Base-by-base conservation (phyloP, 495 filamentous ascomycete species). In the Saxophila tyrrhenica region DNA sequence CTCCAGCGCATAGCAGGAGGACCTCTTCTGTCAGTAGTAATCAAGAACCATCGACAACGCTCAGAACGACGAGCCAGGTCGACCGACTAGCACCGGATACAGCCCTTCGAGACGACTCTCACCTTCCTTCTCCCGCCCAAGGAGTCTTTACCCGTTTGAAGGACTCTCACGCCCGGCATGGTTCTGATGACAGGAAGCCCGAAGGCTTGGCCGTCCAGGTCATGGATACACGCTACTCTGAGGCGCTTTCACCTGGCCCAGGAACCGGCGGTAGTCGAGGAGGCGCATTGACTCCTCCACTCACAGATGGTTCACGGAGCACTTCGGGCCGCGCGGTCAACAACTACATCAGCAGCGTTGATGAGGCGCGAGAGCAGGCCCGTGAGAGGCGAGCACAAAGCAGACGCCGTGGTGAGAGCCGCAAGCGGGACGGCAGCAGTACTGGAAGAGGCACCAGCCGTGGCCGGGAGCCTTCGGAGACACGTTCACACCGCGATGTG, bases 301-400 rank as follows among this genome's bases (percentile, higher is more conserved):
- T 66, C 38, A 69, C 68, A 2, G 69, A 59, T 25, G 54, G 55
- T 1, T 50, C 64, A 8, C 57, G 58, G 42, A 68, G 64, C 55
- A 56, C 61, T 9, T 70, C 70, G 47, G 78, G 77, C 8, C 78
- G 81, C 35, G 87, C 83, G 57, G 77, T 89, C 25, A 86, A 94
- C 60, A 81, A 89, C 56, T 95, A 94, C 60, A 89, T 94, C 60
- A 86, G 83, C 69, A 94, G 87, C 66, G 68, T 95, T 1, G 87
- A 94, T 20, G 76, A 86, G 45, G 86, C 86, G 25, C 79, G 80
- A 50, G 78, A 78, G 60, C 75, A 84, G 62, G 70, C 79, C 5
- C 74, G 72, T 51, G 76, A 75, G 53, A 61, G 78, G 9, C 77
- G 73, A 23, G 60, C 65, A 25, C 58, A 64, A 17, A 68, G 64